phyloP scores from a whole-genome alignment of 2,329 filamentous ascomycete species.

The Neonectria punicea region DNA sequence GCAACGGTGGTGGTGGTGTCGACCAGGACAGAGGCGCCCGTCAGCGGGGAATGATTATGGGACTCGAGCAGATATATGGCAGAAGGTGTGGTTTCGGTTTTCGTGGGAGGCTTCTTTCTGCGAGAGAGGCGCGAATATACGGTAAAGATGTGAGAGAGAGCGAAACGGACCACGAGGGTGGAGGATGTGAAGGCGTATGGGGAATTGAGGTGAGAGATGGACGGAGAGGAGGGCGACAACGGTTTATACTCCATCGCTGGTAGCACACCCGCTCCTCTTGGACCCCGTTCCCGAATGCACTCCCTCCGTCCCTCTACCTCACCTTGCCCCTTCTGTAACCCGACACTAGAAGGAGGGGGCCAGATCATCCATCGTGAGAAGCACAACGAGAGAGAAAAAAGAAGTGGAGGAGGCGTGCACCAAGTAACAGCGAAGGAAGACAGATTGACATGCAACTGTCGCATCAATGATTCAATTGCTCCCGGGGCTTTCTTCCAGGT shows the following conservation, averaged over 20 bases:
- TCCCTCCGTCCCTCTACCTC: neutral
- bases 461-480: neutral
- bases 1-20: slow-evolving; percentile 6
- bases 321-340: neutral
- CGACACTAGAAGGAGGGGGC: neutral
- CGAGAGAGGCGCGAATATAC: neutral
- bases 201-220: slow-evolving; percentile 19
- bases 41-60: neutral
- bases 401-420: slow-evolving; percentile 6
- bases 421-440: neutral
- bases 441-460: neutral
- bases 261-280: neutral
- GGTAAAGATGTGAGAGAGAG: neutral
- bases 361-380: neutral
- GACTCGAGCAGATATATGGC: neutral
- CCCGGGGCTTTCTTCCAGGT: no score
- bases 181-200: slow-evolving; percentile 18
- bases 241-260: slow-evolving; percentile 8
- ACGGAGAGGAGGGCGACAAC: slow-evolving; percentile 3
- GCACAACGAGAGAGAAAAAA: neutral
- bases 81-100: neutral
- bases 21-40: neutral
- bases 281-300: neutral
- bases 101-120: neutral
- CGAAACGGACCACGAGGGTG: neutral